Evolutionary conservation across 2,329 filamentous ascomycete species (phyloP).

Genomic region (Eurotiales sp.): DNA sequence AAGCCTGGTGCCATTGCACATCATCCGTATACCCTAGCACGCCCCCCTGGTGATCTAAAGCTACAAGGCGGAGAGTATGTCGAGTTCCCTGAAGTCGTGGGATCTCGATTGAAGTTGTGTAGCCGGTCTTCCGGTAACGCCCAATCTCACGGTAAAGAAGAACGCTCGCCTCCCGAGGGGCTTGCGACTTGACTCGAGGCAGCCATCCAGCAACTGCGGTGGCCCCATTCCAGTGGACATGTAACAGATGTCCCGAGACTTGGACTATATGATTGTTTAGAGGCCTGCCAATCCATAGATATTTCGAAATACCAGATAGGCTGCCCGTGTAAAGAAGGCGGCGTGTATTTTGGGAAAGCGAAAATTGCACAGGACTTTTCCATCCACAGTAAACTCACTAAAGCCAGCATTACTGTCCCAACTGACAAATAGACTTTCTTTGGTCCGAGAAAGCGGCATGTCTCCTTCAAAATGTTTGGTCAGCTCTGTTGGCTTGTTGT

Average conservation of each 20-base stretch:
- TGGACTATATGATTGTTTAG: conserved; percentile 27
- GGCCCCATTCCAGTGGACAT: conserved; percentile 47
- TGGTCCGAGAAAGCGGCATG: conserved; percentile 37
- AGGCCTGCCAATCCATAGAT: conserved; percentile 51
- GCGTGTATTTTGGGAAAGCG: conserved; percentile 36
- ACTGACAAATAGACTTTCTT: conserved; percentile 46
- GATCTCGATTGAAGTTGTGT: conserved; percentile 28
- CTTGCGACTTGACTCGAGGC: conserved; percentile 20
- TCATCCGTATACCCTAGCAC: conserved; percentile 1
- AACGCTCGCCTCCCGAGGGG: conserved; percentile 14
- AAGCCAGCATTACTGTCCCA: conserved; percentile 50
- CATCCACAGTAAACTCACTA: conserved; percentile 50
- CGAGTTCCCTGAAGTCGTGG: conserved; percentile 14
- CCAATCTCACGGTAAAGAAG: conserved; percentile 5
- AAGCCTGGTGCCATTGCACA: conserved; percentile 4
- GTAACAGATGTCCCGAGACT: conserved; percentile 29
- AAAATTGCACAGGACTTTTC: conserved; percentile 51
- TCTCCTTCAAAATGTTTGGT: conserved; percentile 27
- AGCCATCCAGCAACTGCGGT: conserved; percentile 36
- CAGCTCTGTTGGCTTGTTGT: background rate
- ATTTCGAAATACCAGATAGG: conserved; percentile 54
- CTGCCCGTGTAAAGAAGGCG: conserved; percentile 32
- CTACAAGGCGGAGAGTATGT: conserved; percentile 20
- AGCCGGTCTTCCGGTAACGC: conserved; percentile 24
- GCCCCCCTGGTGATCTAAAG: conserved; percentile 17